Base-by-base conservation (phyloP, 306 rosid species). In the Quercus dentata region DNA sequence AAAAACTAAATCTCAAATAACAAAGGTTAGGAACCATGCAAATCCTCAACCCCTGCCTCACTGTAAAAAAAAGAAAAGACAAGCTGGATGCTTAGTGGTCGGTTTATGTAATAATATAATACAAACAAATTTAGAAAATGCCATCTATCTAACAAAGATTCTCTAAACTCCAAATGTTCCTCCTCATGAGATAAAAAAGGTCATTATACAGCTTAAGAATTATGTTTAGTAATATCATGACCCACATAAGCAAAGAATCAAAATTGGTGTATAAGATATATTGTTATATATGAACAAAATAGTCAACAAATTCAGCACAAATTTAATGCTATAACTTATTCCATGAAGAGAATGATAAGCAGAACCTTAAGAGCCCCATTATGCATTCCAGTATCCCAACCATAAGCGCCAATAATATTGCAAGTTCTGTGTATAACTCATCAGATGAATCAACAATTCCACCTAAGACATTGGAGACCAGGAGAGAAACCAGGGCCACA, bases 401-500 rank as follows among this genome's bases (percentile, higher is more conserved):
- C 99, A 95, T 93, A 80, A 95, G 89, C 75, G 99, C 88, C 87
- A 95, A 81, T 82, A 91, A 83, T 80, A 95, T 92, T 35, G 98
- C 99, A 82, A 95, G 81, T 80, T 95, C 91, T 74, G 96, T 92
- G 84, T 95, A 95, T 72, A 91, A 78, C 33, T 79, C 92, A 75
- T 88, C 91, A 65, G 97, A 86, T 56, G 99, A 73, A 85, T 92
- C 94, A 87, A 87, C 89, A 17, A 95, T 88, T 76, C 88, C 82
- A 84, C 96, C 70, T 67, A 95, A 87, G 78, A 93, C 96, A 76
- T 95, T 93, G 71, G 92, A 89, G 75, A 91, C 97, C 81, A 95
- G 86, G 76, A 95, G 98, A 79, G 99, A 95, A 86, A 95, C 96
- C 90, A 95, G 87, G n/a, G 99, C 99, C 35, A 95, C 99, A 1